Percentiles rank a stretch among this genome's conserved stretches.
Conservation (phyloP, 495 filamentous ascomycete genomes). For the Viridothelium virens region DNA sequence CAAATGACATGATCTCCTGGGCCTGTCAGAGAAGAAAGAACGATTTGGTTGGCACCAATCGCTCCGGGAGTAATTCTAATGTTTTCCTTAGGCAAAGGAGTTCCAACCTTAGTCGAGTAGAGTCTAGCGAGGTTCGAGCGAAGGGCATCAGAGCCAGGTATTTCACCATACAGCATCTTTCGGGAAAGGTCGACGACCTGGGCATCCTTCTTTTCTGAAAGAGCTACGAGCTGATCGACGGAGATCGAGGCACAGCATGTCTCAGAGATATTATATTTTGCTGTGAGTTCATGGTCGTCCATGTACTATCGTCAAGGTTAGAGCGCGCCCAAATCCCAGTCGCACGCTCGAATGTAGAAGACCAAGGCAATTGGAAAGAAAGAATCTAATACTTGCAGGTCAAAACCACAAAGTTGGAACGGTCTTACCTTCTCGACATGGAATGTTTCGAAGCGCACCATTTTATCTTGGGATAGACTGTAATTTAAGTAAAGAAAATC, state of each 20-base stretch:
- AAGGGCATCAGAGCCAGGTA: slow-evolving; percentile 59
- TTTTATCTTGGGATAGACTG: background rate
- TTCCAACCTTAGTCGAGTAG: slow-evolving; percentile 48
- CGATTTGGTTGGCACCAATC: slow-evolving; percentile 74
- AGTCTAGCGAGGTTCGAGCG: slow-evolving; percentile 56
- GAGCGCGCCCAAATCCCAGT: background rate
- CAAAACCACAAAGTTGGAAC: background rate
- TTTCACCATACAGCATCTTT: slow-evolving; percentile 62
- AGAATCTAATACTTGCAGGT: background rate
- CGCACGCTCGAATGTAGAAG: background rate
- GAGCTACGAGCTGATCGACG: slow-evolving; percentile 55
- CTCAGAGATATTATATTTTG: slow-evolving; percentile 77
- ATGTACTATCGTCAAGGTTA: slow-evolving; percentile 58
- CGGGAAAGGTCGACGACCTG: slow-evolving; percentile 36
- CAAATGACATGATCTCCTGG: slow-evolving; percentile 85
- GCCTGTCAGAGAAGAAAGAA: slow-evolving; percentile 65
- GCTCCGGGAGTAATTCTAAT: slow-evolving; percentile 74
- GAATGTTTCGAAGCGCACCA: slow-evolving; percentile 42
- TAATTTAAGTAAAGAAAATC: background rate
- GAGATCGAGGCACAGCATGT: slow-evolving; percentile 81
- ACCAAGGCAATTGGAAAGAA: too few relatives aligned
- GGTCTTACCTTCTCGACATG: slow-evolving; percentile 65
- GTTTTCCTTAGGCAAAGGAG: slow-evolving; percentile 53
- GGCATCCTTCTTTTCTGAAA: slow-evolving; percentile 46
- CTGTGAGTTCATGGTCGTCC: slow-evolving; percentile 69